Conservation (phyloP, 768 basidiomycete genomes). For the Crassisporium funariophilum region DNA sequence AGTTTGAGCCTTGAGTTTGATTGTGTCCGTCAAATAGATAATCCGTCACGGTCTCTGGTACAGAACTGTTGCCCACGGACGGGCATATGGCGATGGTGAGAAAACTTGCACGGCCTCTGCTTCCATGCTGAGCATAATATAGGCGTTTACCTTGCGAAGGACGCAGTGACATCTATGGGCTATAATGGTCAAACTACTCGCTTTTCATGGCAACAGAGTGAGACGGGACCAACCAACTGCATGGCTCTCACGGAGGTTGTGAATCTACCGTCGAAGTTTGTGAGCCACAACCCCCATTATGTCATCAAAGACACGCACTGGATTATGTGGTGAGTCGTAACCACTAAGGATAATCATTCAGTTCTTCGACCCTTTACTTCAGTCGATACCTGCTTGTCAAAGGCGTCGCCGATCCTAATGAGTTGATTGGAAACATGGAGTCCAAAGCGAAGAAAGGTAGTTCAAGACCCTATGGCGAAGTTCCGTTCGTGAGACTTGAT, state of each 20-base stretch:
- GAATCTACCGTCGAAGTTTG: conserved; percentile 58
- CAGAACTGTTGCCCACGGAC: conserved; percentile 54
- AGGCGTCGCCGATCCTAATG: conserved; percentile 20
- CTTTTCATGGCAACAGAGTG: conserved; percentile 55
- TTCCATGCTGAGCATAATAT: neutral
- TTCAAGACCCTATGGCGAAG: conserved; percentile 10
- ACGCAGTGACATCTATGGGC: conserved; percentile 50
- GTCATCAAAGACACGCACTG: conserved; percentile 67
- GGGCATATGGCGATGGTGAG: conserved; percentile 65
- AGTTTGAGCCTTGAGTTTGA: neutral
- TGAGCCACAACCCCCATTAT: conserved; percentile 52
- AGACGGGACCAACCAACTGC: conserved; percentile 46
- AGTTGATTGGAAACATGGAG: conserved; percentile 6
- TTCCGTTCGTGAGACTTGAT: conserved; percentile 52
- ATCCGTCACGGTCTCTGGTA: conserved; percentile 75
- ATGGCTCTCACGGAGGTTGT: conserved; percentile 68
- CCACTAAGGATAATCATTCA: too few species aligned
- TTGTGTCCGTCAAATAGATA: conserved; percentile 42
- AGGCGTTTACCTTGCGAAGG: conserved; percentile 73
- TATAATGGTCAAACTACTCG: conserved; percentile 38
- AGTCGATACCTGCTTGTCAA: conserved; percentile 68
- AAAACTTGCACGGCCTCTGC: neutral
- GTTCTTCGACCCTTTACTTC: neutral
- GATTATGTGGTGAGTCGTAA: conserved; percentile 60
- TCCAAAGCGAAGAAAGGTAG: conserved; percentile 17